These are phyloP conservation scores for Neofusicoccum laricinum DNA, from an alignment of 2,329 filamentous ascomycete genomes.

Conservation along the genomic window DNA sequence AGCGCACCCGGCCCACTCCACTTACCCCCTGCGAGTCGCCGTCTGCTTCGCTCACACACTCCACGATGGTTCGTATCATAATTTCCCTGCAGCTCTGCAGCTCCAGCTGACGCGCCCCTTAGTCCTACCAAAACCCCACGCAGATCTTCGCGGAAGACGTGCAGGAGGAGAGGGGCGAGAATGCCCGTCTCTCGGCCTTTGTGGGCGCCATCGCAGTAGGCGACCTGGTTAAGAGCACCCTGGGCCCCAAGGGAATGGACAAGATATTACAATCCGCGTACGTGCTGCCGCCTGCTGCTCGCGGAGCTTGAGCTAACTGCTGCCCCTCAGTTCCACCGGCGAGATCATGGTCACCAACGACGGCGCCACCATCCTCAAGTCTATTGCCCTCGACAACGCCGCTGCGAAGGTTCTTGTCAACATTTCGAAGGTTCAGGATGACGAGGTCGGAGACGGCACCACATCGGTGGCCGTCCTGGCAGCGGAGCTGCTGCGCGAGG, in stretches of 20 bases:
- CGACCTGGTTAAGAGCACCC: slow-evolving; percentile 93
- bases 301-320: slow-evolving; percentile 23
- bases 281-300: slow-evolving; percentile 28
- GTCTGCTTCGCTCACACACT: background rate
- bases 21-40: slow-evolving; percentile 6
- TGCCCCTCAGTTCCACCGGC: slow-evolving; percentile 70
- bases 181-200: slow-evolving; percentile 97
- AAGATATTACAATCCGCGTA: slow-evolving; percentile 96
- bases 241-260: slow-evolving; percentile 98
- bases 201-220: slow-evolving; percentile 97
- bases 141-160: slow-evolving; percentile 98
- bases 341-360: slow-evolving; percentile 99
- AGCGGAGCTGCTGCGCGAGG: slow-evolving; percentile 91
- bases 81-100: background rate
- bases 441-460: slow-evolving; percentile 96
- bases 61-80: slow-evolving; percentile 11
- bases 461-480: slow-evolving; percentile 96
- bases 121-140: slow-evolving; percentile 67
- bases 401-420: slow-evolving; percentile 98
- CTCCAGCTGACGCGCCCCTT: slow-evolving; percentile 1
- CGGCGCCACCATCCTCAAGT: slow-evolving; percentile 96
- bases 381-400: slow-evolving; percentile 96
- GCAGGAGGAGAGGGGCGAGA: slow-evolving; percentile 97
- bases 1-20: slow-evolving; percentile 13
- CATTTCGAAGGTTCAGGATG: slow-evolving; percentile 98